phyloP scores from a whole-genome alignment of 805 yeast species.

The Candida boidinii region DNA sequence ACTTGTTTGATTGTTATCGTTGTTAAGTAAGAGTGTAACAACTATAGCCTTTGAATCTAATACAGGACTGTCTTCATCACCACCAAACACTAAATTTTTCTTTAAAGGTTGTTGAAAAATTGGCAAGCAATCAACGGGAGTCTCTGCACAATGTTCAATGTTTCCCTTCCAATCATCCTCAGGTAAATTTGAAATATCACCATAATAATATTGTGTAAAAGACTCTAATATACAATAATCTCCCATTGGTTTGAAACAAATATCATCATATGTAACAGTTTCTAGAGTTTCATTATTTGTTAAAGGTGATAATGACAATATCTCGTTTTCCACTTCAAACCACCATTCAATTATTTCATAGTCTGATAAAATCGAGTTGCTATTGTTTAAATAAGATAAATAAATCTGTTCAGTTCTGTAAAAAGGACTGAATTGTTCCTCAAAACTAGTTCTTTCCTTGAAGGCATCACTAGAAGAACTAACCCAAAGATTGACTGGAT shows the following conservation, averaged over 20 bases:
- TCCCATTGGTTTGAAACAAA: constrained; percentile 79
- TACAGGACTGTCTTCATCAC: constrained; percentile 31
- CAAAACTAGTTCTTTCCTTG: constrained; percentile 60
- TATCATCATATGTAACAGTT: constrained; percentile 38
- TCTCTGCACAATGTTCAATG: constrained; percentile 53
- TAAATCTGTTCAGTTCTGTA: constrained; percentile 82
- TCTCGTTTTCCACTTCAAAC: constrained; percentile 66
- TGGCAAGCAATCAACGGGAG: constrained; percentile 89
- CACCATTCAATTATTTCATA: constrained; percentile 81
- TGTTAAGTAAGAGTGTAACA: constrained; percentile 62
- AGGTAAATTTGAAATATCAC: constrained; percentile 41
- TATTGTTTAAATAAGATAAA: too few relatives aligned
- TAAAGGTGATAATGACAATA: constrained; percentile 25
- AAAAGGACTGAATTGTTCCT: constrained; percentile 83
- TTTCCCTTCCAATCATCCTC: constrained; percentile 47
- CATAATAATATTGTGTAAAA: constrained; percentile 79
- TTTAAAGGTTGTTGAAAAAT: constrained; percentile 85
- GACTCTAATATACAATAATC: constrained; percentile 81
- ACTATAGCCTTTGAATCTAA: constrained; percentile 65
- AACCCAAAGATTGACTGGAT: constrained; percentile 88
- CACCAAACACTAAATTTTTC: constrained; percentile 64
- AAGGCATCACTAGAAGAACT: constrained; percentile 66
- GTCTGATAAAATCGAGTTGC: constrained; percentile 50
- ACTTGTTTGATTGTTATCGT: constrained; percentile 35
- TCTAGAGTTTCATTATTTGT: background rate